These are phyloP conservation scores for Saturnispora ahearnii DNA, from an alignment of 805 yeast genomes.

Conservation along the genomic window DNA sequence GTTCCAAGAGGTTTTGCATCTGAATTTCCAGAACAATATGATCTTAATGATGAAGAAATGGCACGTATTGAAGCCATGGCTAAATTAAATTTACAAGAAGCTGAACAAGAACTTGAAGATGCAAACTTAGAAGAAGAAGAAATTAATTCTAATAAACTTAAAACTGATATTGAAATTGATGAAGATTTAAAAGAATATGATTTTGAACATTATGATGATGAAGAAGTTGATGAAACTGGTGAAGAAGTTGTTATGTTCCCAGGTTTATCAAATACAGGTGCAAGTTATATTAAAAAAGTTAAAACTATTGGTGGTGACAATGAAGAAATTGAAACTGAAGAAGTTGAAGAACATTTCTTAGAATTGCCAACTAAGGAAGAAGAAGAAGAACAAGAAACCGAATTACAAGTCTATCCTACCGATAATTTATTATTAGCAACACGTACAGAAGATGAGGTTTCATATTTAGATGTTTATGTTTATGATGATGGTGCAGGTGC, in stretches of 20 bases:
- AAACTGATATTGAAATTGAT: slow-evolving; percentile 54
- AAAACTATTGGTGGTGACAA: slow-evolving; percentile 37
- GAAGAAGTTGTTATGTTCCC: slow-evolving; percentile 60
- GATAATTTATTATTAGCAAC: slow-evolving; percentile 87
- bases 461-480: slow-evolving; percentile 85
- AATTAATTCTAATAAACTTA: slow-evolving; percentile 22
- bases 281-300: slow-evolving; percentile 41
- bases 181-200: slow-evolving; percentile 86
- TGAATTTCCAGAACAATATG: slow-evolving; percentile 85
- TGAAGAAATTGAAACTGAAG: slow-evolving; percentile 27
- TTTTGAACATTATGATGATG: slow-evolving; percentile 75
- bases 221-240: slow-evolving; percentile 44
- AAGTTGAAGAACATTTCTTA: slow-evolving; percentile 53
- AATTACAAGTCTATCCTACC: slow-evolving; percentile 77
- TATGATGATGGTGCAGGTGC: slow-evolving; percentile 92
- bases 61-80: slow-evolving; percentile 83
- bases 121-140: slow-evolving; percentile 7
- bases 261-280: slow-evolving; percentile 53
- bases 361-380: slow-evolving; percentile 58
- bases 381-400: slow-evolving; percentile 66
- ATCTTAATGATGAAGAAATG: slow-evolving; percentile 86
- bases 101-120: slow-evolving; percentile 31
- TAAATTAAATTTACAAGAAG: slow-evolving; percentile 69
- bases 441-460: slow-evolving; percentile 92
- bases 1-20: slow-evolving; percentile 94